Evolutionary conservation across 192 early-diverging fungal species (phyloP), one percentile per base, ranked within the genome.

Genomic region (Coemansia reversa): DNA sequence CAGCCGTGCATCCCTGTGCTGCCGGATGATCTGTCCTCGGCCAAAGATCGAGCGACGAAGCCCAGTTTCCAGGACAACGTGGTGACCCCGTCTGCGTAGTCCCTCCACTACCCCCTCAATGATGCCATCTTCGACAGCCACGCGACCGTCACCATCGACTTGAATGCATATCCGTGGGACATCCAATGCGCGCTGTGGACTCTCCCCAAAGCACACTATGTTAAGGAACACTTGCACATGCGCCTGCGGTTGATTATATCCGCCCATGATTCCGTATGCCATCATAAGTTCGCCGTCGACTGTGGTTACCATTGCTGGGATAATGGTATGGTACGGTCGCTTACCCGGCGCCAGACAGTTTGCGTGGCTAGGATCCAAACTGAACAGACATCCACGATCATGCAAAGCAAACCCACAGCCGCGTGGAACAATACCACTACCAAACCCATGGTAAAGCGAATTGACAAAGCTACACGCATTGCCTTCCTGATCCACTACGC

Each of bases 231-330:
- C 86, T 76, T 93, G 92, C 3, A 91, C 66, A 48, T 93, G 90
- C n/a, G 90, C 91, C 73, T 93, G 92, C 19, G 92, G 92, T 72
- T 93, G 91, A 84, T 88, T 89, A 68, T 84, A 89, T 5, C 84
- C 88, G 47, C 91, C 91, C 90, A 93, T 91, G 50, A 83, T 78
- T 20, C 75, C 79, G 23, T 61, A 70, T 28, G 58, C 49, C 23
- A 66, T 70, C 28, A 58, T 55, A 14, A 74, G 50, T 8, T 65
- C 68, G 55, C 58, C 35, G 3, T 5, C 18, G 23, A 29, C 60
- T 32, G 30, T 47, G 2, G 86, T 90, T 20, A 85, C 82, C 83
- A 90, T 86, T 20, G 84, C 85, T 3, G 87, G 88, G 47, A 93
- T 89, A 51, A 93, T 91, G 5, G 91, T 93, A 79, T 93, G 91